These are phyloP conservation scores for Fusarium concolor DNA, from an alignment of 2,329 filamentous ascomycete species.

Conservation along the genomic window DNA sequence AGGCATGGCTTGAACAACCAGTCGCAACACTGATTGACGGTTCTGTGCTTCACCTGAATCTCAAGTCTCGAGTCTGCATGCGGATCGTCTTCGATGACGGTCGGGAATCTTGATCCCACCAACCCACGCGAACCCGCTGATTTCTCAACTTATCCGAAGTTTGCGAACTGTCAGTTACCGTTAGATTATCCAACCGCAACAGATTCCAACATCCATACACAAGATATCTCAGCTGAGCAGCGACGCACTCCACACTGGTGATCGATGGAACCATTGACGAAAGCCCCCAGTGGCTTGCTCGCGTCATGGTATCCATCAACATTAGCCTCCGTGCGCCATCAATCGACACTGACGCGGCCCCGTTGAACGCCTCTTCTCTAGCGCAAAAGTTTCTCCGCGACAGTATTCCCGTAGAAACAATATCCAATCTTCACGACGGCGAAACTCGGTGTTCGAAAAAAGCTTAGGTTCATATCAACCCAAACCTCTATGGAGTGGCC, in stretches of 20 bases:
- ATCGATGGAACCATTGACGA: conserved; percentile 10
- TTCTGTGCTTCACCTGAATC: conserved; percentile 39
- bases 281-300: conserved; percentile 26
- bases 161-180: background rate
- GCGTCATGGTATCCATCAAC: conserved; percentile 14
- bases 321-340: conserved; percentile 9
- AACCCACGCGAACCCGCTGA: background rate
- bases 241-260: background rate
- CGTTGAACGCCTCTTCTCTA: conserved; percentile 1
- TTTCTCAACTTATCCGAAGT: conserved; percentile 12
- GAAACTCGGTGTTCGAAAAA: background rate
- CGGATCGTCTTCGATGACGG: background rate
- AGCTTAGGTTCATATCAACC: background rate
- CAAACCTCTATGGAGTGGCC: background rate
- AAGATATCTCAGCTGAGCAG: too few relatives aligned
- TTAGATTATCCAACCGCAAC: too few relatives aligned
- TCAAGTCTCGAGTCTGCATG: conserved; percentile 12
- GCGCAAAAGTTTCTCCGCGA: conserved; percentile 3
- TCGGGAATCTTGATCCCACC: background rate
- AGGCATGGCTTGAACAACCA: background rate
- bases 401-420: background rate
- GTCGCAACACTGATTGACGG: conserved; percentile 1
- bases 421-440: background rate
- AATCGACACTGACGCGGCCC: background rate
- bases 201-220: too few relatives aligned